phyloP scores from a whole-genome alignment of 805 yeast species.

The Wickerhamiella australiensis region DNA sequence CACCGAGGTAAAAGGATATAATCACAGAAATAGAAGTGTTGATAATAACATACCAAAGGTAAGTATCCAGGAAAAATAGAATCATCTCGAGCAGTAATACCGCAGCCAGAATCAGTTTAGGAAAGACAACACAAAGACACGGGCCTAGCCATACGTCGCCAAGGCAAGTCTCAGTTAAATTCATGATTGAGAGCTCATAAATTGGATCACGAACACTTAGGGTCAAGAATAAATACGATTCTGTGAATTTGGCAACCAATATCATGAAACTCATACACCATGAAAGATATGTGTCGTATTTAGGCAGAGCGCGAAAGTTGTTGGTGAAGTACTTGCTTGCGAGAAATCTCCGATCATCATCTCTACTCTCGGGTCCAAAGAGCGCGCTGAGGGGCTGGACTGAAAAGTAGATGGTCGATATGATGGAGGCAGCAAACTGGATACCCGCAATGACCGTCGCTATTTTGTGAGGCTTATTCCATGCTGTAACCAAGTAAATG shows the following conservation, averaged over 20 bases:
- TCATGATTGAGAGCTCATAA: conserved; percentile 50
- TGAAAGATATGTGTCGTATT: conserved; percentile 48
- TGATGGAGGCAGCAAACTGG: conserved; percentile 45
- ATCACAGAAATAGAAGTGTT: conserved; percentile 62
- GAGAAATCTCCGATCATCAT: conserved; percentile 27
- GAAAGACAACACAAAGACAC: conserved; percentile 43
- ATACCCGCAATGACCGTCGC: conserved; percentile 35
- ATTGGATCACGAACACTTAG: conserved; percentile 62
- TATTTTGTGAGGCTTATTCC: conserved; percentile 12
- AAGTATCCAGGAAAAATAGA: conserved; percentile 67
- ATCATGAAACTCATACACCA: conserved; percentile 58
- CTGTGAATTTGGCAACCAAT: conserved; percentile 54
- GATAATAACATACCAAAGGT: conserved; percentile 76
- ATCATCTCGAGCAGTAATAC: conserved; percentile 51
- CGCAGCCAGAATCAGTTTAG: conserved; percentile 42
- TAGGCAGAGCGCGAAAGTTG: conserved; percentile 41
- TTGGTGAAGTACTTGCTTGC: conserved; percentile 51
- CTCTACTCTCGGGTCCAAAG: conserved; percentile 30
- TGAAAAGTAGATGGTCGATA: conserved; percentile 46
- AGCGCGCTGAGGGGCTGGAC: conserved; percentile 49
- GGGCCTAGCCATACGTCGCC: conserved; percentile 50
- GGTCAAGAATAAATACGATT: conserved; percentile 68
- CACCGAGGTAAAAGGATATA: conserved; percentile 60
- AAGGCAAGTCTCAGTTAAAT: conserved; percentile 40
- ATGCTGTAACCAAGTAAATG: conserved; percentile 15